A percentile compares a stretch with the other conserved stretches of the same genome.
Evolutionary conservation across 352 stramenopile species (phyloP).

Genomic region (Globisporangium paddicum): DNA sequence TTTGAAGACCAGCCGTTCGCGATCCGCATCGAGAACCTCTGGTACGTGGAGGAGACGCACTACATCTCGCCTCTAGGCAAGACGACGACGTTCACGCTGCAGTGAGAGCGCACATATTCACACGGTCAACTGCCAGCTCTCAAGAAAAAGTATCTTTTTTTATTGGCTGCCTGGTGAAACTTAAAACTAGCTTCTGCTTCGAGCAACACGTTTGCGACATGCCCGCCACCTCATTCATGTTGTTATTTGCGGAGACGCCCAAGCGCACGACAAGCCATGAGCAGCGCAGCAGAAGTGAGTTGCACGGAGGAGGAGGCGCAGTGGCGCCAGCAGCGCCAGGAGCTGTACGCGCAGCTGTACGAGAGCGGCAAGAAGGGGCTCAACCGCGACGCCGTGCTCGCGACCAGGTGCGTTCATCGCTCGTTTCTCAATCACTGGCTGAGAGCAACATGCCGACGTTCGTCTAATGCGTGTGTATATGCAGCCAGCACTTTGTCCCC

Average conservation of each 20-base stretch:
- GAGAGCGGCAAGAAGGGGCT: slow-evolving; percentile 28
- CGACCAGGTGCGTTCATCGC: slow-evolving; percentile 24
- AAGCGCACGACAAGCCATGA: not conserved
- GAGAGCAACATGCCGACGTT: not conserved
- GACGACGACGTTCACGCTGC: slow-evolving; percentile 39
- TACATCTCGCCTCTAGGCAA: slow-evolving; percentile 47
- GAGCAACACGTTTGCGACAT: no score
- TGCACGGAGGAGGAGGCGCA: slow-evolving; percentile 30
- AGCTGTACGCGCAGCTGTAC: slow-evolving; percentile 39
- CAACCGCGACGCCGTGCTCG: slow-evolving; percentile 28
- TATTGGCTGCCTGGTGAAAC: no score
- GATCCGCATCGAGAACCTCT: slow-evolving; percentile 46
- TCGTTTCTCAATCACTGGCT: no score
- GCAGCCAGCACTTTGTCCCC: slow-evolving; percentile 27
- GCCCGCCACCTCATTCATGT: no score
- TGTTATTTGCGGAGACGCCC: no score
- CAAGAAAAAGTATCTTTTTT: no score
- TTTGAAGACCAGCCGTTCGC: slow-evolving; percentile 20
- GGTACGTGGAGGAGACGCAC: slow-evolving; percentile 68
- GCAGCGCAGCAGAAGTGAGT: not conserved
- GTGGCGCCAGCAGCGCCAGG: slow-evolving; percentile 29
- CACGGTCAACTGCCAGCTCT: no score
- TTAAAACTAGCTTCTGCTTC: no score
- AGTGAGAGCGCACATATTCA: no score
- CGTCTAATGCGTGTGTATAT: not conserved